Evolutionary conservation across 805 yeast genomes (phyloP).

Genomic region (Wickerhamomyces bovis): DNA sequence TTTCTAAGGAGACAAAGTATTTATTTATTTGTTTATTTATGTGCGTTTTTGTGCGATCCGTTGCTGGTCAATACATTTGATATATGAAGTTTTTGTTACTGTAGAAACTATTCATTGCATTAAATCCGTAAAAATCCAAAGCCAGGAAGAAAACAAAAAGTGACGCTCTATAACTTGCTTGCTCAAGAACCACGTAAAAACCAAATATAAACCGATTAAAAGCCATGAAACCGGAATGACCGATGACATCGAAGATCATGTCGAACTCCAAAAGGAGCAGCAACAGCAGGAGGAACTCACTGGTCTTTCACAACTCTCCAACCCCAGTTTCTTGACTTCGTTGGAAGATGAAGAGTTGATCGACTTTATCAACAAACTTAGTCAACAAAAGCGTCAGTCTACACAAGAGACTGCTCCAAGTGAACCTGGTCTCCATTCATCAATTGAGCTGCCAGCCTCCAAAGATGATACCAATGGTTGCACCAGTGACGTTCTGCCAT

Average conservation of each 20-base stretch:
- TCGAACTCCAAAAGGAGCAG: too few species aligned
- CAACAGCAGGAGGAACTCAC: not conserved
- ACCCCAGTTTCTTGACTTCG: constrained; percentile 24
- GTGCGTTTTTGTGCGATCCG: not conserved
- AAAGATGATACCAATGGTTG: not conserved
- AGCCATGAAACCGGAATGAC: not conserved
- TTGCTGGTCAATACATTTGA: not conserved
- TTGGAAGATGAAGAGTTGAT: constrained; percentile 34
- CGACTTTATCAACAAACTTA: constrained; percentile 29
- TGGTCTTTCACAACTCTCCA: constrained; percentile 8
- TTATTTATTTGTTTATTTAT: constrained; percentile 1
- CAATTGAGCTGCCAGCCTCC: not conserved
- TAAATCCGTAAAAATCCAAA: not conserved
- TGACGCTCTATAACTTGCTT: too few species aligned
- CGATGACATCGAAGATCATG: not conserved
- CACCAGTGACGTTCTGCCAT: not conserved
- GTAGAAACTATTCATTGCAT: too few species aligned
- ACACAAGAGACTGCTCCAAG: not conserved
- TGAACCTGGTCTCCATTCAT: not conserved
- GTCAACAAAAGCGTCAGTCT: constrained; percentile 15
- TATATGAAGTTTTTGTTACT: not conserved
- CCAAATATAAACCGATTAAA: too few species aligned
- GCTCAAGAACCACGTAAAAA: too few species aligned
- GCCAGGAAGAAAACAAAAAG: not conserved
- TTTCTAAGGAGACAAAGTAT: not conserved